These are phyloP conservation scores for Populus hybrid DNA, from an alignment of 441 rosid species.

Conservation along the genomic window DNA sequence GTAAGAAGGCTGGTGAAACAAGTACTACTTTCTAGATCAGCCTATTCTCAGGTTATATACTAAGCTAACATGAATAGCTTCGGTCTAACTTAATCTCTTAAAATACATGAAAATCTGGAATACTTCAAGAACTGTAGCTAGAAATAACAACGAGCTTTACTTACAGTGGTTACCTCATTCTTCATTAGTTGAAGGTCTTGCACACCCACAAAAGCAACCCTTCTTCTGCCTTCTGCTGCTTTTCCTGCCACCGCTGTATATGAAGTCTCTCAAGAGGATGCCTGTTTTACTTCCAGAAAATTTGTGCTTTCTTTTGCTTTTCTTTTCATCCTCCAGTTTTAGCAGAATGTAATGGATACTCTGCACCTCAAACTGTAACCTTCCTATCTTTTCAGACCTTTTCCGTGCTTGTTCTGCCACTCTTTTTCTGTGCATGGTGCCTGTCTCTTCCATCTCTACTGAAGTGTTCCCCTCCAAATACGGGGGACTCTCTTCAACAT, in stretches of 20 bases:
- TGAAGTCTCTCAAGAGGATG: constrained; percentile 62
- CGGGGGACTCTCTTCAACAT: constrained; percentile 40
- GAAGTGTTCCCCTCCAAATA: constrained; percentile 24
- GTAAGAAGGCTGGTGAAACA: constrained; percentile 10
- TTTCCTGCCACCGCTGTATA: constrained; percentile 52
- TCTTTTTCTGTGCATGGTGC: constrained; percentile 36
- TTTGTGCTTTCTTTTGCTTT: constrained; percentile 39
- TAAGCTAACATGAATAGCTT: constrained; percentile 14
- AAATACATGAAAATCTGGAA: constrained; percentile 8
- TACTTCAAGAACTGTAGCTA: constrained; percentile 4
- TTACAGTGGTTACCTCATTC: constrained; percentile 22
- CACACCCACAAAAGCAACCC: constrained; percentile 71
- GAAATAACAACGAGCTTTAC: constrained; percentile 1
- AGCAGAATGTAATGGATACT: constrained; percentile 53
- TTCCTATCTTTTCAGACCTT: constrained; percentile 72
- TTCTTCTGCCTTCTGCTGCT: constrained; percentile 50
- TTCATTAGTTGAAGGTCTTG: constrained; percentile 37
- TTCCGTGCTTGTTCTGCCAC: constrained; percentile 53
- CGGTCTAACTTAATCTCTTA: constrained; percentile 20
- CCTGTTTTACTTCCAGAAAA: constrained; percentile 57
- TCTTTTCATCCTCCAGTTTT: constrained; percentile 72
- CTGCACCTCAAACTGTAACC: constrained; percentile 72
- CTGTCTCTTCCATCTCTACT: constrained; percentile 29
- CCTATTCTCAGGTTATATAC: constrained; percentile 13
- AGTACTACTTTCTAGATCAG: constrained; percentile 22